Conservation (phyloP, 139 green algal species). For the Chlorella sorokiniana region DNA sequence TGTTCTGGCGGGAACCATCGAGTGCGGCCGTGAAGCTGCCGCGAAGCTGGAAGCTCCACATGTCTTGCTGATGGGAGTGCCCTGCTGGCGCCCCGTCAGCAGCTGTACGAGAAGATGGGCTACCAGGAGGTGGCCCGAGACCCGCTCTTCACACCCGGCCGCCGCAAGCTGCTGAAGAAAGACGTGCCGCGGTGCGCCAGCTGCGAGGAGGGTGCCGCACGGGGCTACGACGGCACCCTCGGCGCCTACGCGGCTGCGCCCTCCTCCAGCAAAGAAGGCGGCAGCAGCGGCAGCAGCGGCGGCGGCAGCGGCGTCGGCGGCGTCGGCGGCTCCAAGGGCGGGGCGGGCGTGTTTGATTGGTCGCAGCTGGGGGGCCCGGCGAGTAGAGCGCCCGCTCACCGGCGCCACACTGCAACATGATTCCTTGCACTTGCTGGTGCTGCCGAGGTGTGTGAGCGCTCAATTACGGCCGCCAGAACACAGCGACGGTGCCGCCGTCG, state of each 20-base stretch:
- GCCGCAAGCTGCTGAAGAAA: slow-evolving; percentile 22
- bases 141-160: slow-evolving; percentile 8
- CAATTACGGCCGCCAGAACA: no score
- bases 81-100: not conserved
- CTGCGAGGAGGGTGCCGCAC: not conserved
- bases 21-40: no score
- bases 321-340: not conserved
- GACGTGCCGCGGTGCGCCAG: not conserved
- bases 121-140: slow-evolving; percentile 41
- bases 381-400: no score
- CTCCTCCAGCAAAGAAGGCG: not conserved
- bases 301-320: not conserved
- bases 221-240: no score
- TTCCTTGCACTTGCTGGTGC: no score
- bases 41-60: no score
- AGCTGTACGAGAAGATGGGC: slow-evolving; percentile 56
- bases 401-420: no score
- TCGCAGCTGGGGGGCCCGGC: not conserved
- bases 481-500: no score
- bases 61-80: no score
- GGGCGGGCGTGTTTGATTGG: not conserved
- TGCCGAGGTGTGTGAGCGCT: no score
- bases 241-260: no score
- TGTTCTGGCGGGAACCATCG: no score
- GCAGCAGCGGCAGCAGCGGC: not conserved